A percentile compares a stretch with the other conserved stretches of the same genome.
These are phyloP conservation scores for Sistotremastrum suecicum DNA, from an alignment of 768 basidiomycete genomes.

Conservation along the genomic window DNA sequence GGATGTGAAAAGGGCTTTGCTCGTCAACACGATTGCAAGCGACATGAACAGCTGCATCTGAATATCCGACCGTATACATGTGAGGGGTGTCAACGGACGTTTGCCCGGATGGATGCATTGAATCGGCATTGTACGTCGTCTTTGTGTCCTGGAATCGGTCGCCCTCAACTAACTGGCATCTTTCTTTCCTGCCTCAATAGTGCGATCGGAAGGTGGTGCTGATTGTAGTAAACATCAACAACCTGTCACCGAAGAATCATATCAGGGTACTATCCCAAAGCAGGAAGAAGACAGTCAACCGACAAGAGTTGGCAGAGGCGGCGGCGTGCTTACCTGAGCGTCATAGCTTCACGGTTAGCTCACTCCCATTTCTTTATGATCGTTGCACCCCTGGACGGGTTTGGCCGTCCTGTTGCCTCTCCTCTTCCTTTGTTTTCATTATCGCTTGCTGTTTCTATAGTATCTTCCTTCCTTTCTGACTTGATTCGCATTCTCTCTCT, in stretches of 20 bases:
- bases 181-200: constrained; percentile 20
- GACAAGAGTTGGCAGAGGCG: no score
- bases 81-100: constrained; percentile 84
- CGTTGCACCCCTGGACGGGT: no score
- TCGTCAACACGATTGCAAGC: constrained; percentile 90
- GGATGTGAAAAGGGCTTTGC: constrained; percentile 92
- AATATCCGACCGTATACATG: constrained; percentile 89
- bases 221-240: constrained; percentile 46
- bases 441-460: no score
- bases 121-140: constrained; percentile 73
- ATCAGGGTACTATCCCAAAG: no score
- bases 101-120: constrained; percentile 89
- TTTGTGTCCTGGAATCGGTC: background rate
- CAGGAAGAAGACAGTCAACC: no score
- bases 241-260: constrained; percentile 1
- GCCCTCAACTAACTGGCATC: background rate
- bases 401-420: no score
- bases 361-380: no score
- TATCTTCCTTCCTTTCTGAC: no score
- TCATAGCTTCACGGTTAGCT: no score
- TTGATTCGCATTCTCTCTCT: no score
- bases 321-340: no score
- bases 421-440: no score
- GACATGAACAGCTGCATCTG: constrained; percentile 88
- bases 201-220: constrained; percentile 70